Evolutionary conservation across 2,329 filamentous ascomycete species (phyloP), one percentile per base, ranked within the genome.

Genomic region (Gyromitra esculenta): DNA sequence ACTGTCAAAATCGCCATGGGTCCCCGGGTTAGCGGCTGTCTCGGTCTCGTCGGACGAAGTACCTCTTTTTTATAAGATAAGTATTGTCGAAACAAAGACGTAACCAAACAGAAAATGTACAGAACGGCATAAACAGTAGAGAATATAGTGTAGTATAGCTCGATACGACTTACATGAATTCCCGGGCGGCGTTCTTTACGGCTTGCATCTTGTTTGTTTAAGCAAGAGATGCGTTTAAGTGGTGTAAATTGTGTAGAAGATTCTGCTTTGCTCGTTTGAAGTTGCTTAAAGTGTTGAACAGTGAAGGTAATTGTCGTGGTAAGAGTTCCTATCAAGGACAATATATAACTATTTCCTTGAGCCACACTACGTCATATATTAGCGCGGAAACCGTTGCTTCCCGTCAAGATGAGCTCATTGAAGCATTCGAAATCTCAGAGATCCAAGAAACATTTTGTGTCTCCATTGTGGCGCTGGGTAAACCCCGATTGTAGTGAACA

Each of bases 151-250:
- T 35, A n/a, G 11, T 41, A 52, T 52, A 54, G 15, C 48, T 67
- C 9, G 25, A 18, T 41, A 35, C 8, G 8, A 77, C 78, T 52
- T 77, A 77, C 76, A 78, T 68, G 31, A 77, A 77, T 43, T 77
- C 56, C 45, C 56, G 25, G 15, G 62, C 60, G 31, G 72, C 75
- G 18, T 76, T 70, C 62, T 77, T 75, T 8, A 68, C 66, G 35
- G 76, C 48, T 65, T 79, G 76, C 73, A 79, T 77, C 56, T 48
- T 76, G 39, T 43, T 45, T 66, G n/a, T 6, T 50, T 31, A 18
- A 21, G 41, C 21, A 45, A 48, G 60, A 37, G 37, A 13, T 52
- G n/a, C 35, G 18, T 25, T 21, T 41, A 18, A n/a, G 21, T 56
- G 35, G 37, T 63, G 66, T 48, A 11, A 39, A 62, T 39, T 41